Evolutionary conservation across 129 eudicot genomes (phyloP), one percentile per base, ranked within the genome.

Genomic region (Helianthus tuberosus): DNA sequence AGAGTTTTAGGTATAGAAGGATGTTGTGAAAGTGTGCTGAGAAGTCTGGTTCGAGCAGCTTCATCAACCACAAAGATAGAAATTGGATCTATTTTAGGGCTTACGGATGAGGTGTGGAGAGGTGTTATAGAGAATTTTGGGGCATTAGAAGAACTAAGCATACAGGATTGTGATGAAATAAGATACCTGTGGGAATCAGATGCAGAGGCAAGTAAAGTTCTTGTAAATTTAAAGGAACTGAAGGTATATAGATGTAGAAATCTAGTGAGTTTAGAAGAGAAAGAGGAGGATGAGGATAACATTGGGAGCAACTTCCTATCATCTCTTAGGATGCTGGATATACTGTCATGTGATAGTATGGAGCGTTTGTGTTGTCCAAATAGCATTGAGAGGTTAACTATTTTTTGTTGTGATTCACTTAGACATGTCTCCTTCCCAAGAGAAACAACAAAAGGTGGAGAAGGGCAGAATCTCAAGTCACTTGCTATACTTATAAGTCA

Each of bases 101-200:
- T 70, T 36, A 70, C 52, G 0, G 12, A 70, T 36, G 64, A 70
- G 49, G 17, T 70, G 52, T 70, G 75, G 75, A 54, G 65, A 17
- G 64, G 11, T 36, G 65, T 70, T 17, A 38, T 16, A 10, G 11
- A 6, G 65, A 2, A 53, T 71, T 20, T 71, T 5, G 50, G 64
- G 20, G 52, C 1, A 1, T 13, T 71, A 10, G 65, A 54, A 54
- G 12, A 53, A 36, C 1, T 71, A 39, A 2, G 0, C 6, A 38
- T 38, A 0, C 0, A 0, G 0, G 0, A 1, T 0, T 69, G 63
- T 69, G 10, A 51, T 32, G 64, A 70, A 52, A 70, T 66, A 66
- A 66, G 36, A 4, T 66, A 66, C 36, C 44, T 66, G 54, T 66
- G 55, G 55, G 71, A 66, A 66, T 66, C 71, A 11, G 20, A 60